phyloP scores from a whole-genome alignment of 2,329 filamentous ascomycete species.

The Stenocarpella maydis region DNA sequence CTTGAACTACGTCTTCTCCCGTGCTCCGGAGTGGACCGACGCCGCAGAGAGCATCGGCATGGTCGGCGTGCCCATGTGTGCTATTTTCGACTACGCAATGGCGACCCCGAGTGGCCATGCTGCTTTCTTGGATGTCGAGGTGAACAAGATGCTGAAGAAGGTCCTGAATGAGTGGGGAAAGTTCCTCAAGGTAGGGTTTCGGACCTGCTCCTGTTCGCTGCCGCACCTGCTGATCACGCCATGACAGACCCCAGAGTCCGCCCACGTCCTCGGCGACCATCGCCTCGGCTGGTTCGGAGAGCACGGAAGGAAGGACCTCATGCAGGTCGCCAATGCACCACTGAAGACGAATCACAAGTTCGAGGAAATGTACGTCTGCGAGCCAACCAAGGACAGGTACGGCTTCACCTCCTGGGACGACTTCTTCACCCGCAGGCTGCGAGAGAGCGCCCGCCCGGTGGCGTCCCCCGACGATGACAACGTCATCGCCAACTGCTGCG shows the following conservation, averaged over 20 bases:
- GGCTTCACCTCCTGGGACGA: slow-evolving; percentile 74
- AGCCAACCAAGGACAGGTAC: slow-evolving; percentile 60
- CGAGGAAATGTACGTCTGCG: slow-evolving; percentile 68
- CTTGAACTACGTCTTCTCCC: slow-evolving; percentile 66
- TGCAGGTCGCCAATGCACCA: slow-evolving; percentile 60
- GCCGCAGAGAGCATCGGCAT: slow-evolving; percentile 59
- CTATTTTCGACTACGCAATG: slow-evolving; percentile 65
- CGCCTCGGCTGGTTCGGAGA: slow-evolving; percentile 63
- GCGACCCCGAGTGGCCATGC: slow-evolving; percentile 61
- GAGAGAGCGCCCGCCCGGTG: slow-evolving; percentile 63
- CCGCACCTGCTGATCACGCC: not conserved
- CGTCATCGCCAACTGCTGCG: slow-evolving; percentile 70
- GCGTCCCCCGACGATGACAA: slow-evolving; percentile 61
- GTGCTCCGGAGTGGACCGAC: slow-evolving; percentile 62
- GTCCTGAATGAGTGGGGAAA: slow-evolving; percentile 66
- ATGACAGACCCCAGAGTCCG: slow-evolving; percentile 60
- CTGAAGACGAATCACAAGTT: slow-evolving; percentile 55
- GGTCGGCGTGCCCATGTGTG: slow-evolving; percentile 62
- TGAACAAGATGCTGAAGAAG: slow-evolving; percentile 62
- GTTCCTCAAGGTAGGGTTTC: slow-evolving; percentile 53
- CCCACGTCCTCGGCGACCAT: slow-evolving; percentile 55
- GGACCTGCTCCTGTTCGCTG: too few species aligned
- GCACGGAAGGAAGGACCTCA: slow-evolving; percentile 55
- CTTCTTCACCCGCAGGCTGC: slow-evolving; percentile 71
- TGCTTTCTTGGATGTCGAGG: slow-evolving; percentile 63